Evolutionary conservation across 129 eudicot genomes (phyloP), one percentile per base, ranked within the genome.

Genomic region (Calendula officinalis): DNA sequence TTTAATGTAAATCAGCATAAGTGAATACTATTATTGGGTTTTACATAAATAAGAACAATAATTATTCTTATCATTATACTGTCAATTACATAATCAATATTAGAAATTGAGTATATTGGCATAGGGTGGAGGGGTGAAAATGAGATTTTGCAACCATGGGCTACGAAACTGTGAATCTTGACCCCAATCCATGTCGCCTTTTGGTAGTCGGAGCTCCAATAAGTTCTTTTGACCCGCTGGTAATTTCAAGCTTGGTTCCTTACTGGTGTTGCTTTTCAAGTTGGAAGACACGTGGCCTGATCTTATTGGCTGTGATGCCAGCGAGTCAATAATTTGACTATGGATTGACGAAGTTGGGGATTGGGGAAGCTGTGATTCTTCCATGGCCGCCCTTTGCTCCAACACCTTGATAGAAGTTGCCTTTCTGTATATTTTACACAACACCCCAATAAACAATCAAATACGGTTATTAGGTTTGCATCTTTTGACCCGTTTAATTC

Each of bases 361-460:
- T 8, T 83, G 52, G n/a, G 73, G 51, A 9, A 59, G 59, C 13
- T 47, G 69, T 47, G 68, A 34, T 56, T 67, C 85, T 64, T 78
- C 85, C 83, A 77, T 70, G 30, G 90, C 87, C 40, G 95, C 97
- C 59, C 87, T 82, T 59, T 89, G 85, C 77, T 89, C 97, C 73
- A 85, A 61, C 60, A 56, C 83, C 78, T 86, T 86, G 77, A 86
- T 64, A 11, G 91, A 86, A 48, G 91, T 86, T 60, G 97, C 97
- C 78, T 90, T 90, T 68, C 85, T 79, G 70, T 90, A 90, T 72
- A 84, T 74, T 73, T 90, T 90, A 47, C 97, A 86, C 65, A 86
- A 35, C 44, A 86, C 97, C 48, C 77, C 40, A 46, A 32, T 36
- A 15, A 5, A 16, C 67, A 60, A 16, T 37, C 55, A 64, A 34